Evolutionary conservation across 495 filamentous ascomycete genomes (phyloP).

Genomic region (Letharia lupina): DNA sequence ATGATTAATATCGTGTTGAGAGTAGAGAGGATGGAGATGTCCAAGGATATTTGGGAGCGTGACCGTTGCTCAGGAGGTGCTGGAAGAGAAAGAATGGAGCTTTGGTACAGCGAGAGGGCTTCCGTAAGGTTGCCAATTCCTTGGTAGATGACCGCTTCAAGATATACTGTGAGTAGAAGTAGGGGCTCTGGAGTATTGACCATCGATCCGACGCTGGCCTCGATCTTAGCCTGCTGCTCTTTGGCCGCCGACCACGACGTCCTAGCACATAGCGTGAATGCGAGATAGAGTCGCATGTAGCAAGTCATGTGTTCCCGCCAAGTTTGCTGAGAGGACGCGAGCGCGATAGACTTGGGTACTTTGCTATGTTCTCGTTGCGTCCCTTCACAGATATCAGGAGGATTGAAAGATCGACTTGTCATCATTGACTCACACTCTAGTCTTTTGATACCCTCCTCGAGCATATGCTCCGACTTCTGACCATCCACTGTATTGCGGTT

Average conservation of each 20-base stretch:
- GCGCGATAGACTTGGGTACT: conserved; percentile 41
- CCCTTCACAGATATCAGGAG: conserved; percentile 22
- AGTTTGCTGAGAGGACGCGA: conserved; percentile 36
- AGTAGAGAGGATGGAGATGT: conserved; percentile 66
- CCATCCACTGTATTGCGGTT: conserved; percentile 56
- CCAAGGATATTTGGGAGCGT: conserved; percentile 50
- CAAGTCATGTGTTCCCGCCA: conserved; percentile 49
- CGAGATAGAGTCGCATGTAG: conserved; percentile 51
- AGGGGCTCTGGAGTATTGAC: conserved; percentile 35
- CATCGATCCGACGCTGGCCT: conserved; percentile 31
- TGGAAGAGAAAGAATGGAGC: conserved; percentile 43
- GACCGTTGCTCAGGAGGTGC: conserved; percentile 38
- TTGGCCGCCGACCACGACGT: conserved; percentile 54
- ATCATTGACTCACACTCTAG: conserved; percentile 40
- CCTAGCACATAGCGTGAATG: conserved; percentile 51
- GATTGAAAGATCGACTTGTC: background rate
- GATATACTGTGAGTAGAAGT: conserved; percentile 49
- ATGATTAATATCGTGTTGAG: conserved; percentile 81
- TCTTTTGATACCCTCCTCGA: conserved; percentile 56
- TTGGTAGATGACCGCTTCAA: conserved; percentile 68
- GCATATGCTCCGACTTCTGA: conserved; percentile 56
- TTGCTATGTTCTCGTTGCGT: conserved; percentile 29
- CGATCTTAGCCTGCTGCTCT: conserved; percentile 37
- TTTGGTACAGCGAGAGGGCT: conserved; percentile 59
- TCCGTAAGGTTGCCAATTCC: conserved; percentile 60